A percentile compares a stretch with the other conserved stretches of the same genome.
Evolutionary conservation across 1,284 basidiomycete genomes (phyloP).

Genomic region (Farysia itapuensis): DNA sequence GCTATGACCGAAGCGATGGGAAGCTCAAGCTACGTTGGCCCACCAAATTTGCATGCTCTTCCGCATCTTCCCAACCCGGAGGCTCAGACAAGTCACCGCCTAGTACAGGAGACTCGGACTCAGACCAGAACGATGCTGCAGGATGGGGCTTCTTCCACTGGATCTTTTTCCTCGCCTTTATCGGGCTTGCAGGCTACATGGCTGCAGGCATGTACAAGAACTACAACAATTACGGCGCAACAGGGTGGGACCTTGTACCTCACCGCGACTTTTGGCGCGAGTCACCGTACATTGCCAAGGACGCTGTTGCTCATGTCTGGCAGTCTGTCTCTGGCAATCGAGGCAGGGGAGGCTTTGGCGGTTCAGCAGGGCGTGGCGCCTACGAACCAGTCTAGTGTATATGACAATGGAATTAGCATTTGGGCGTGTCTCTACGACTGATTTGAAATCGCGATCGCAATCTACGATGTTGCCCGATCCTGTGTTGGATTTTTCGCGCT

Average conservation of each 20-base stretch:
- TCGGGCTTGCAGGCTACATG: slow-evolving; percentile 34
- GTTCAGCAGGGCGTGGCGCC: slow-evolving; percentile 23
- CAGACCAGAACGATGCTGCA: slow-evolving; percentile 1
- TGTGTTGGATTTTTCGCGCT: too few species aligned
- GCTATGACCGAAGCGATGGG: slow-evolving; percentile 29
- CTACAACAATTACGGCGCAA: slow-evolving; percentile 50
- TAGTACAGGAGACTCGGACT: slow-evolving; percentile 9
- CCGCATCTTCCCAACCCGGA: slow-evolving; percentile 10
- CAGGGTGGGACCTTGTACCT: slow-evolving; percentile 51
- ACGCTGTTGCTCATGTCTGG: slow-evolving; percentile 34
- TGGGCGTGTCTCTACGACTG: too few species aligned
- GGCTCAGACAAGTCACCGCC: slow-evolving; percentile 2
- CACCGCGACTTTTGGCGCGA: slow-evolving; percentile 54
- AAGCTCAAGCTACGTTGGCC: slow-evolving; percentile 37
- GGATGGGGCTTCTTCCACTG: slow-evolving; percentile 41
- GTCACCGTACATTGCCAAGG: slow-evolving; percentile 37
- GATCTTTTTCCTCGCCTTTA: slow-evolving; percentile 27
- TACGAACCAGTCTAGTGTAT: slow-evolving; percentile 30
- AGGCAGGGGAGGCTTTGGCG: slow-evolving; percentile 22
- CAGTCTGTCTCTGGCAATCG: slow-evolving; percentile 21
- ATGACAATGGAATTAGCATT: slow-evolving; percentile 7
- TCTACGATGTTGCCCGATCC: too few species aligned
- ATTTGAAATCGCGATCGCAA: too few species aligned
- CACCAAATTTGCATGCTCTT: slow-evolving; percentile 35
- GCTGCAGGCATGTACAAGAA: slow-evolving; percentile 47